Percentiles rank a stretch among this genome's conserved stretches.
Conservation (phyloP, 352 stramenopile genomes). For the Globisporangium lucens region DNA sequence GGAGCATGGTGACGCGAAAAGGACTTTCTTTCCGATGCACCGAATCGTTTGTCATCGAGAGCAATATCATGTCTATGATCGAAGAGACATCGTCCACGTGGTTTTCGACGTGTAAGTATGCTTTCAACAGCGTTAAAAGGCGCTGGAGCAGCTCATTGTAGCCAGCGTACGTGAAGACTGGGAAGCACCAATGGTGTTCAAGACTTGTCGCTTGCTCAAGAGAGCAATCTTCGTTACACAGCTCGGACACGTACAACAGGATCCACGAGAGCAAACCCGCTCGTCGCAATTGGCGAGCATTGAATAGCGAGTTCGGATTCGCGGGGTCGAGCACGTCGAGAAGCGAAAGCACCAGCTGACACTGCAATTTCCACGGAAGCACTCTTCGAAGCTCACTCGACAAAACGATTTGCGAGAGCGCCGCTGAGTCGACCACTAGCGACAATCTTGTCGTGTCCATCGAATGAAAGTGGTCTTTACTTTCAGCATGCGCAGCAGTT, state of each 20-base stretch:
- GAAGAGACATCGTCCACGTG: constrained; percentile 46
- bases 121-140: constrained; percentile 34
- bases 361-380: constrained; percentile 41
- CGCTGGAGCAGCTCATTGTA: constrained; percentile 51
- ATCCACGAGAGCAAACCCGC: constrained; percentile 53
- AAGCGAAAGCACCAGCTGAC: constrained; percentile 48
- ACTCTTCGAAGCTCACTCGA: constrained; percentile 38
- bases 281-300: constrained; percentile 63
- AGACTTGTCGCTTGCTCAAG: constrained; percentile 27
- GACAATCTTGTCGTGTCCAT: constrained; percentile 14
- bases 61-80: constrained; percentile 42
- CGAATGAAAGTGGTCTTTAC: not conserved
- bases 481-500: not conserved
- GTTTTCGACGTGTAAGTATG: constrained; percentile 56
- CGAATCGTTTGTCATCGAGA: constrained; percentile 40
- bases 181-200: constrained; percentile 53
- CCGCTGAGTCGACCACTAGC: constrained; percentile 51
- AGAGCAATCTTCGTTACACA: constrained; percentile 39
- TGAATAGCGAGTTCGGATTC: constrained; percentile 80
- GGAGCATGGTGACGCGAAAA: constrained; percentile 40
- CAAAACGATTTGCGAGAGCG: constrained; percentile 56
- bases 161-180: constrained; percentile 32
- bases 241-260: constrained; percentile 47
- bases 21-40: constrained; percentile 27
- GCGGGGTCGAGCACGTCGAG: constrained; percentile 35